phyloP scores from a whole-genome alignment of 2,329 filamentous ascomycete genomes.

The Colletotrichum sp. region DNA sequence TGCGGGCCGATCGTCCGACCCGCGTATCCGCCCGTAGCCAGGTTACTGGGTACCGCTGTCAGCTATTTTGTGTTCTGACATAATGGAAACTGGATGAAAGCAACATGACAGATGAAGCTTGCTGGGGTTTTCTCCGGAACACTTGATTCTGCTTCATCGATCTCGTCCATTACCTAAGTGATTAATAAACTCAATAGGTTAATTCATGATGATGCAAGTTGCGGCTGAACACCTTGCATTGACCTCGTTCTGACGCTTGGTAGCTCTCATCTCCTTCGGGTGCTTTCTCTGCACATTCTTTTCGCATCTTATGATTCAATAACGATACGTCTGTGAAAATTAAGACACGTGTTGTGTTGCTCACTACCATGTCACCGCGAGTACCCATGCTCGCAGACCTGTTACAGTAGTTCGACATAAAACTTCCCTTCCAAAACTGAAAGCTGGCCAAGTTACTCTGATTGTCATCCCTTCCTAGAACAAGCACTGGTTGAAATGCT shows the following conservation, averaged over 20 bases:
- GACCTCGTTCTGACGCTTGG: not conserved
- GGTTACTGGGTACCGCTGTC: not conserved
- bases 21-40: not conserved
- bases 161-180: not conserved
- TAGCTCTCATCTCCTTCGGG: not conserved
- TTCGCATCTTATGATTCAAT: not conserved
- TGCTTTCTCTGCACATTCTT: not conserved
- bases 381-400: accelerated
- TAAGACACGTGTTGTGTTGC: not conserved
- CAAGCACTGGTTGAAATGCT: not conserved
- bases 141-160: not conserved
- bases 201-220: not conserved
- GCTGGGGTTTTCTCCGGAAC: not conserved
- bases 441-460: not conserved
- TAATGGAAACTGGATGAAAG: not conserved
- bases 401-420: not conserved
- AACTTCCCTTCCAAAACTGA: not conserved
- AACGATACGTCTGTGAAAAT: accelerated
- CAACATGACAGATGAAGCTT: not conserved
- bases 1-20: not conserved
- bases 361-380: not conserved
- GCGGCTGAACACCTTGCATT: not conserved
- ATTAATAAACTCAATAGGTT: not conserved
- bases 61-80: not conserved
- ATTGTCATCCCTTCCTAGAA: not conserved